These are phyloP conservation scores for Chalciporus sp. DNA, from an alignment of 1,284 basidiomycete genomes.

Conservation along the genomic window DNA sequence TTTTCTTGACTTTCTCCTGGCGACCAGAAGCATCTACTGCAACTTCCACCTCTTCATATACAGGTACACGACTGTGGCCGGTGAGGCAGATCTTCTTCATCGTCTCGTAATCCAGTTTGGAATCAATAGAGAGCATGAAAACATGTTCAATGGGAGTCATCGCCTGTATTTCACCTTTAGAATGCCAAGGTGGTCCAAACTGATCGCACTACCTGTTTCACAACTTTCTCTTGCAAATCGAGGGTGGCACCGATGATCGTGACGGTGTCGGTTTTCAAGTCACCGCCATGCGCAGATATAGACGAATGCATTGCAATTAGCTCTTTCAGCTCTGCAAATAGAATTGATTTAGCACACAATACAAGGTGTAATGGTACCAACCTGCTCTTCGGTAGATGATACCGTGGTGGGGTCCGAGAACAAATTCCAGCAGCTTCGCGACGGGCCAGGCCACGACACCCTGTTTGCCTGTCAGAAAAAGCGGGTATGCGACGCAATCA, in stretches of 20 bases:
- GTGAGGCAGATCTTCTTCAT: slow-evolving; percentile 49
- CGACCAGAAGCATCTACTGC: slow-evolving; percentile 29
- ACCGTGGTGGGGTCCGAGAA: slow-evolving; percentile 64
- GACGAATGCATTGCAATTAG: slow-evolving; percentile 72
- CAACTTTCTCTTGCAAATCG: slow-evolving; percentile 69
- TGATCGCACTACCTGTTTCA: slow-evolving; percentile 45
- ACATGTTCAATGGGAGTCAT: slow-evolving; percentile 39
- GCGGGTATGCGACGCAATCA: slow-evolving; percentile 1
- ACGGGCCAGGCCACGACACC: slow-evolving; percentile 82
- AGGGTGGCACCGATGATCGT: slow-evolving; percentile 77
- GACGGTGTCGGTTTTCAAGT: slow-evolving; percentile 72
- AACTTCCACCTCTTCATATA: slow-evolving; percentile 44
- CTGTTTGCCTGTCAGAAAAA: slow-evolving; percentile 36
- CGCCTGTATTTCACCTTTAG: slow-evolving; percentile 17
- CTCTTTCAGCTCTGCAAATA: slow-evolving; percentile 60
- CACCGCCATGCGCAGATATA: slow-evolving; percentile 59
- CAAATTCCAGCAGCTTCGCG: slow-evolving; percentile 66
- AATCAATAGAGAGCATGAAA: slow-evolving; percentile 57
- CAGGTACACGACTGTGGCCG: slow-evolving; percentile 55
- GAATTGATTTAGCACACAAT: background rate
- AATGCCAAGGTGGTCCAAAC: background rate
- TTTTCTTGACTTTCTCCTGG: slow-evolving; percentile 45
- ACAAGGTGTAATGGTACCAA: slow-evolving; percentile 9
- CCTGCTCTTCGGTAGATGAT: slow-evolving; percentile 56
- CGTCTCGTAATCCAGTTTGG: slow-evolving; percentile 54